Evolutionary conservation across 2,329 filamentous ascomycete genomes (phyloP), one percentile per base, ranked within the genome.

Genomic region (Teratosphaeria zuluensis): DNA sequence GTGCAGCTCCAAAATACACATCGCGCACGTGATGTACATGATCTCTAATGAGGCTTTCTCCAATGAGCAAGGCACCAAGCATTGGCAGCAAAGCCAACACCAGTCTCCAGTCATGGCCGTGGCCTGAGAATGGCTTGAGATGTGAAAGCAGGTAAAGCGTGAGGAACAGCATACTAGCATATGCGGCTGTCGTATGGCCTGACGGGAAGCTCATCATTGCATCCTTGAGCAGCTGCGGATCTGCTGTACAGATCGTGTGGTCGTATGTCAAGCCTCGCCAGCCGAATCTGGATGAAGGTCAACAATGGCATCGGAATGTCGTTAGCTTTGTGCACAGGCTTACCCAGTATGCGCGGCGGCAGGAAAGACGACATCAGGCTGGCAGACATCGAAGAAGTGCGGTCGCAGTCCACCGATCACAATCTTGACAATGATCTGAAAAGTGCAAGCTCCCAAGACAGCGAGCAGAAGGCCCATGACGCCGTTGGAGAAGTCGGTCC

Each of bases 391-490:
- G 21, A 90, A 78, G 75, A 89, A 90, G 70, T 89, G 84, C 0
- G 87, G 87, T n/a, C 86, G 80, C 21, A 87, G 75, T 14, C 86
- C 87, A 14, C 87, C 87, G 62, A 90, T 88, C 51, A 90, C 80
- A 80, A 82, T 86, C 73, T 90, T 90, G 70, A 90, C 66, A 68
- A 89, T 86, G 64, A 90, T 86, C 68, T 90, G 87, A 75, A 90
- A 89, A 55, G 90, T 82, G n/a, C 86, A 84, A 3, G 85, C 85
- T 5, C 80, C 77, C 73, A 89, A 87, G 62, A 89, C 79, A 0
- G 82, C 78, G 76, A 90, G 90, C 0, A 89, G 73, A 0, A 90
- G 80, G 14, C 87, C 87, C 54, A 89, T 78, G 54, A 85, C 71
- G 52, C 81, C 86, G 69, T 90, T 90, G 52, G 52, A 16, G 52